Base-by-base conservation (phyloP, 768 basidiomycete genomes). In the Auriscalpium orientale region DNA sequence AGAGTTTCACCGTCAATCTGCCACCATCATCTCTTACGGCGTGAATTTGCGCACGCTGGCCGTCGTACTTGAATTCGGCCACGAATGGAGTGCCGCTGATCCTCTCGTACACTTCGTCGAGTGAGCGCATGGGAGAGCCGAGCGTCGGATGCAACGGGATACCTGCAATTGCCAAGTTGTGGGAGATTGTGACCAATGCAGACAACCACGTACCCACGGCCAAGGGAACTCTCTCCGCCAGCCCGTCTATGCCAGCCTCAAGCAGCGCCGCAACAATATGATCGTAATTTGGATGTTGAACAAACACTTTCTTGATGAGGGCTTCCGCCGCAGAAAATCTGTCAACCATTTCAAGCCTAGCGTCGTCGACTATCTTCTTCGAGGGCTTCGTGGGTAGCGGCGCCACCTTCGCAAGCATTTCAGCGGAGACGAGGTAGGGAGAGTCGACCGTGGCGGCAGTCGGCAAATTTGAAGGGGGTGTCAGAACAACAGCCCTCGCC, bases 51-150 rank as follows among this genome's bases (percentile, higher is more conserved):
- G 86, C 90, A 49, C 87, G 79, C 64, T 91, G 88, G 18, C 87
- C 94, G 63, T 97, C 94, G 64, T 94, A 89, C 70, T 95, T 97
- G 67, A 89, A 89, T 72, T 97, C 94, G 35, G 91, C 88, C 15
- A 81, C 77, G 70, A 94, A 97, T 10, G 84, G 79, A 35, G 82
- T 71, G 35, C 77, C 74, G 20, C 78, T 79, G 18, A 92, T 71
- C 8, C 84, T 77, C 46, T 82, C 79, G 64, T 90, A 93, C n/a
- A 95, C 82, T 62, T 93, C 90, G 43, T 84, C 77, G 44, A 97
- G 73, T 22, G 91, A 93, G 28, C 91, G 83, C 46, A 82, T 85
- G 38, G 93, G 93, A 7, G 87, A 88, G 11, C 94, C 94, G 16
- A 97, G 77, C 62, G 91, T 89, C 7, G 91, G 91, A 63, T 85